Evolutionary conservation across 192 early-diverging fungal genomes (phyloP).

Genomic region (Umbelopsis sp.): DNA sequence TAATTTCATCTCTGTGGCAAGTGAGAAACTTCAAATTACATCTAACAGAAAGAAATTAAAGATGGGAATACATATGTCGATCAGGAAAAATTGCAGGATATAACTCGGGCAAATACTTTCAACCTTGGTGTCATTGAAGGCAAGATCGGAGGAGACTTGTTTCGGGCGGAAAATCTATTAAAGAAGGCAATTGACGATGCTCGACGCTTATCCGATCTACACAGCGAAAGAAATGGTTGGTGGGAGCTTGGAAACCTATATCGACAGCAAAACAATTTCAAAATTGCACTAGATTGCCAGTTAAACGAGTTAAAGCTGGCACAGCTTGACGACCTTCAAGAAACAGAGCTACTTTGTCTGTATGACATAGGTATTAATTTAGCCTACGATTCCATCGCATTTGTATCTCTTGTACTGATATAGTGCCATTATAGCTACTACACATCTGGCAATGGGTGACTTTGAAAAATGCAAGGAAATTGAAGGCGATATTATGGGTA

Average conservation of each 20-base stretch:
- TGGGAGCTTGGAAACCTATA: conserved; percentile 24
- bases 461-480: background rate
- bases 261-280: background rate
- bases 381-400: background rate
- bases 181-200: background rate
- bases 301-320: conserved; percentile 4
- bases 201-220: background rate
- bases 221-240: conserved; percentile 17
- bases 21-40: background rate
- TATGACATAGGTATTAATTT: background rate
- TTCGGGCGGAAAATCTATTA: background rate
- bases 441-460: background rate
- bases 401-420: background rate
- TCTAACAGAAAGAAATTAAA: background rate
- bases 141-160: background rate
- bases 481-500: background rate
- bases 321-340: background rate
- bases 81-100: background rate
- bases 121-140: conserved; percentile 17
- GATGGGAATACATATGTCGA: background rate
- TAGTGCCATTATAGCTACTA: background rate
- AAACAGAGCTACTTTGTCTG: conserved; percentile 7
- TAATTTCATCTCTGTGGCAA: background rate
- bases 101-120: conserved; percentile 10
- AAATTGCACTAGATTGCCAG: conserved; percentile 19